Conservation (phyloP, 1,284 basidiomycete genomes). For the Cryptococcus sp. region DNA sequence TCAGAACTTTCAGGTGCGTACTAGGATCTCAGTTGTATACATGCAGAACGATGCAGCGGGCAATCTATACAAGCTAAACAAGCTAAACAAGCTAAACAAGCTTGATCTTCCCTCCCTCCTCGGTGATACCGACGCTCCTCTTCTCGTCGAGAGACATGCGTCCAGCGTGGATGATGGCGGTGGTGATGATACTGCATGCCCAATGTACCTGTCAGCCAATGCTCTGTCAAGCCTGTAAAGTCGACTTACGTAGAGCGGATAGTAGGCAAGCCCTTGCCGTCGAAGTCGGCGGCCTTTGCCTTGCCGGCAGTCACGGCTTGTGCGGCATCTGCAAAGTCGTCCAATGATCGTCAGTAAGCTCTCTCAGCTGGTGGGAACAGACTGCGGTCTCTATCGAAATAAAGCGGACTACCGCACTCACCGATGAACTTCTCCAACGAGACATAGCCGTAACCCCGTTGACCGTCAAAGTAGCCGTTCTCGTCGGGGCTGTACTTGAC, state of each 20-base stretch:
- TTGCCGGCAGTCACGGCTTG: slow-evolving; percentile 68
- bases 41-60: too few relatives aligned
- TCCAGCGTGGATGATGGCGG: slow-evolving; percentile 88
- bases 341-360: neutral
- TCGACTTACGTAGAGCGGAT: slow-evolving; percentile 60
- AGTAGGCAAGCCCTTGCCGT: slow-evolving; percentile 78
- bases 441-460: slow-evolving; percentile 84
- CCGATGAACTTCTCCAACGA: slow-evolving; percentile 89
- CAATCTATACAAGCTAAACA: slow-evolving; percentile 55
- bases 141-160: slow-evolving; percentile 85
- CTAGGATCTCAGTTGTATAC: too few relatives aligned
- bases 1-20: too few relatives aligned
- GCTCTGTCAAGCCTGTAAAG: too few relatives aligned
- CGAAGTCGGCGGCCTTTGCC: slow-evolving; percentile 67
- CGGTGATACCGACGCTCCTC: slow-evolving; percentile 73
- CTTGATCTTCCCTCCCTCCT: slow-evolving; percentile 65
- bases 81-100: slow-evolving; percentile 60
- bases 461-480: slow-evolving; percentile 87
- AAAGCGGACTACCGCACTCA: slow-evolving; percentile 6
- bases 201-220: neutral
- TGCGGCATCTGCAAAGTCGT: slow-evolving; percentile 32
- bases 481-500: slow-evolving; percentile 93
- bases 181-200: slow-evolving; percentile 73
- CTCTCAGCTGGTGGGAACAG: neutral
- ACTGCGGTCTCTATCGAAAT: neutral